These are phyloP conservation scores for Neonectria ditissima DNA, from an alignment of 2,329 filamentous ascomycete species.

Conservation along the genomic window DNA sequence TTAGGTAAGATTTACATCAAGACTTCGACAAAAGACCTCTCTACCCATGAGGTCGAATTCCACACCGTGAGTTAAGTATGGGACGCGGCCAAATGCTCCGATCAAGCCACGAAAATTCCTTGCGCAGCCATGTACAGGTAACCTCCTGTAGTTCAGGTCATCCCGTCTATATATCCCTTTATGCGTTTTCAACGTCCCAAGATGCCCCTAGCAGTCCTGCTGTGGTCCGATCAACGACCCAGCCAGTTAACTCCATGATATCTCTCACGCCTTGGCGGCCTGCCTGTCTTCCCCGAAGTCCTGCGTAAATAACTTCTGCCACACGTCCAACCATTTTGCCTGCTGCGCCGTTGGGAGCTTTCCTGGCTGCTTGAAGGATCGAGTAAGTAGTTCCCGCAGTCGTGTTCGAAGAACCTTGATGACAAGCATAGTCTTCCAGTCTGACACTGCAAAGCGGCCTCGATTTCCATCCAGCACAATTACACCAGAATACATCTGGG, in stretches of 20 bases:
- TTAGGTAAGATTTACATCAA: background rate
- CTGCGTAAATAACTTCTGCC: slow-evolving; percentile 76
- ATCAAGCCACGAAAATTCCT: background rate
- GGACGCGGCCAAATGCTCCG: background rate
- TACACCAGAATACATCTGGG: slow-evolving; percentile 85
- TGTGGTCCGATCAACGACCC: background rate
- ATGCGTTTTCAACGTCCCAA: background rate
- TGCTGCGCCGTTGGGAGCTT: slow-evolving; percentile 74
- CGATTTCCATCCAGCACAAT: slow-evolving; percentile 89
- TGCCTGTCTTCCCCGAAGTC: slow-evolving; percentile 55
- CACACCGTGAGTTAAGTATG: background rate
- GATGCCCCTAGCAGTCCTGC: background rate
- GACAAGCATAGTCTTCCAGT: slow-evolving; percentile 93
- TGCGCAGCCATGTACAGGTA: background rate
- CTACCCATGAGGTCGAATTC: background rate
- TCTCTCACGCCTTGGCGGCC: slow-evolving; percentile 45
- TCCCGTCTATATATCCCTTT: slow-evolving; percentile 4
- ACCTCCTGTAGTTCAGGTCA: background rate
- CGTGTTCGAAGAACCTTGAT: slow-evolving; percentile 82
- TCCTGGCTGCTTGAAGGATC: slow-evolving; percentile 76
- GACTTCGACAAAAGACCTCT: background rate
- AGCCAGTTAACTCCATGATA: background rate
- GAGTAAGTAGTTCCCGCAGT: slow-evolving; percentile 79
- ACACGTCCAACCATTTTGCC: slow-evolving; percentile 79
- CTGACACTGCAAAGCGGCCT: slow-evolving; percentile 82